Evolutionary conservation across 331 rosid genomes (phyloP).

Genomic region (Stylosanthes scabra): DNA sequence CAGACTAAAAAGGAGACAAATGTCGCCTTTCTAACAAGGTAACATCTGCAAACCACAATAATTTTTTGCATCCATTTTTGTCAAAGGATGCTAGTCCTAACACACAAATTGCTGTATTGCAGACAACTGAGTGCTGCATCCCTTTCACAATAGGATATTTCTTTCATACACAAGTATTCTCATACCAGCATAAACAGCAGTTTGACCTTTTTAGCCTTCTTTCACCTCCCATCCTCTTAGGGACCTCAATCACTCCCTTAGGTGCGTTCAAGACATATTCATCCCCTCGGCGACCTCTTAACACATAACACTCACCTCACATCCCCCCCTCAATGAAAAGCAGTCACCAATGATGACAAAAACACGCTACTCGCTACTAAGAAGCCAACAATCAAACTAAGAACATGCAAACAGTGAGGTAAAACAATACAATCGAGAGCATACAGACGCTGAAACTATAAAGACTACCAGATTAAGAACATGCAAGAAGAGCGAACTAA

Average conservation of each 20-base stretch:
- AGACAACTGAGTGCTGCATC: too few relatives aligned
- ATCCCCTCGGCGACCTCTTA: not conserved
- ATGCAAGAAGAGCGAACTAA: not conserved
- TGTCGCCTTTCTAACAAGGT: not conserved
- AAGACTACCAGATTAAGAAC: not conserved
- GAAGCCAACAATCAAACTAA: not conserved
- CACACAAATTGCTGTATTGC: too few relatives aligned
- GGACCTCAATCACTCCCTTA: not conserved
- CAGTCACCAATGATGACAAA: not conserved
- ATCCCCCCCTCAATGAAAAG: not conserved
- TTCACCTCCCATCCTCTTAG: not conserved
- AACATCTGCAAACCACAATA: not conserved
- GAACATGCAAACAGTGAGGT: not conserved
- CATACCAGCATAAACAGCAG: not conserved
- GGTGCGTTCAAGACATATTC: not conserved
- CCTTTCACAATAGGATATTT: too few relatives aligned
- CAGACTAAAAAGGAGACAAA: not conserved
- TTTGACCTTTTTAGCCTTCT: not conserved
- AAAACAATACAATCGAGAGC: not conserved
- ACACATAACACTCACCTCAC: not conserved
- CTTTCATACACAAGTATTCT: not conserved
- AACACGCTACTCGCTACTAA: not conserved
- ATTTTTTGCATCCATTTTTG: too few relatives aligned
- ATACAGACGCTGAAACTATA: not conserved
- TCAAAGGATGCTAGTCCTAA: too few relatives aligned